Conservation (phyloP, 1,139 yeast species). For the Yamadazyma diospyri region DNA sequence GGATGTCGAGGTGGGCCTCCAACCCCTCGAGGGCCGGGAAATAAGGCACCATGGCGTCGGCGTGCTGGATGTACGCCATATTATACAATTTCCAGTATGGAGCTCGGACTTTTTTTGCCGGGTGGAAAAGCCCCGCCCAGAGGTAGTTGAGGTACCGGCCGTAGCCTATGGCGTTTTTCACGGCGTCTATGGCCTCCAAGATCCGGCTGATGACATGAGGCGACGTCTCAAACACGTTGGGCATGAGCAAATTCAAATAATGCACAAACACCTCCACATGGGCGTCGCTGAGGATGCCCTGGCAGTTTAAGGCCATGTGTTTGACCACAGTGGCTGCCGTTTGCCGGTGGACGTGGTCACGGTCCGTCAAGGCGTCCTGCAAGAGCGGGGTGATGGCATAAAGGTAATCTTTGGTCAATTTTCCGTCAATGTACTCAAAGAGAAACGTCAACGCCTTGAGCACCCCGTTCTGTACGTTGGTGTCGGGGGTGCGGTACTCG, state of each 20-base stretch:
- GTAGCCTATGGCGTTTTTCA: slow-evolving; percentile 70
- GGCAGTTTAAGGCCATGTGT: slow-evolving; percentile 77
- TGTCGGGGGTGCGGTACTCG: slow-evolving; percentile 89
- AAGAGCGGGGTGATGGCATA: slow-evolving; percentile 77
- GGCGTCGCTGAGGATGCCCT: slow-evolving; percentile 73
- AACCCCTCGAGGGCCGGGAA: slow-evolving; percentile 61
- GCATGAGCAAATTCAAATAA: slow-evolving; percentile 68
- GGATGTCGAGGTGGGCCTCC: slow-evolving; percentile 22
- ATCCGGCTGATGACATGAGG: slow-evolving; percentile 90
- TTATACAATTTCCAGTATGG: slow-evolving; percentile 89
- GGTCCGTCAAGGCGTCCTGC: slow-evolving; percentile 87
- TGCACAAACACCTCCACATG: slow-evolving; percentile 62
- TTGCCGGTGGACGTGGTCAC: slow-evolving; percentile 92
- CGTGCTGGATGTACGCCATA: slow-evolving; percentile 66
- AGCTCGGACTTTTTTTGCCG: slow-evolving; percentile 80
- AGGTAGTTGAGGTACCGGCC: slow-evolving; percentile 74
- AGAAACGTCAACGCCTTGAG: slow-evolving; percentile 88
- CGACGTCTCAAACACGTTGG: slow-evolving; percentile 87
- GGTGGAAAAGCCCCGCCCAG: slow-evolving; percentile 90
- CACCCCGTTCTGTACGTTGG: slow-evolving; percentile 94
- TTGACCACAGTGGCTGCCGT: slow-evolving; percentile 88
- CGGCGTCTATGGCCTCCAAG: slow-evolving; percentile 74
- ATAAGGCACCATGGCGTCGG: slow-evolving; percentile 77
- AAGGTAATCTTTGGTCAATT: slow-evolving; percentile 73
- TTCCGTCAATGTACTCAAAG: slow-evolving; percentile 86